phyloP scores from a whole-genome alignment of 2,329 filamentous ascomycete species.

The Aspergillus nomiae region DNA sequence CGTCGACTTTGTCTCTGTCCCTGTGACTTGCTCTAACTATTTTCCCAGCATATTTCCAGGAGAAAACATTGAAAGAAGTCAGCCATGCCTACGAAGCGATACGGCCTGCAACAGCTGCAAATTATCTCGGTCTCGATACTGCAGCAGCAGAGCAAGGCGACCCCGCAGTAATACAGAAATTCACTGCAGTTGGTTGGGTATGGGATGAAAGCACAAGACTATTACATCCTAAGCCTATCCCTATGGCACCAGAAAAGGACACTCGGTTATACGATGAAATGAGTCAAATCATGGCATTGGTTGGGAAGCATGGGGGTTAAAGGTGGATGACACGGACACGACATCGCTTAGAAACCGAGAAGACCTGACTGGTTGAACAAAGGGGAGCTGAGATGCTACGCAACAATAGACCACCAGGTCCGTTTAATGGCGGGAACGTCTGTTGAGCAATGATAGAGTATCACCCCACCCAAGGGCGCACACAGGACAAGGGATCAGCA shows the following conservation, averaged over 20 bases:
- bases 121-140: conserved; percentile 39
- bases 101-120: conserved; percentile 36
- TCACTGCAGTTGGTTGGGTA: conserved; percentile 40
- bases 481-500: conserved; percentile 16
- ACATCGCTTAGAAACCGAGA: background rate
- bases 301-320: conserved; percentile 32
- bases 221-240: conserved; percentile 36
- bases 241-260: conserved; percentile 16
- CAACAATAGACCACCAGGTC: background rate
- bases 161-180: conserved; percentile 31
- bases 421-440: conserved; percentile 6
- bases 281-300: conserved; percentile 35
- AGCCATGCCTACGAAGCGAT: conserved; percentile 45
- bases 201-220: conserved; percentile 39
- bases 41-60: conserved; percentile 38
- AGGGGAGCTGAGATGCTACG: conserved; percentile 1
- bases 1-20: background rate
- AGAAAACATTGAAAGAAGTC: conserved; percentile 40
- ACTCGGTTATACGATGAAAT: conserved; percentile 29
- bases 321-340: background rate
- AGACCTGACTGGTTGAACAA: background rate
- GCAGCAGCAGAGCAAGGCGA: conserved; percentile 28
- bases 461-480: conserved; percentile 13
- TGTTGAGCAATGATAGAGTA: conserved; percentile 13
- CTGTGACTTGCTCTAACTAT: background rate